These are phyloP conservation scores for Laguncularia racemosa DNA, from an alignment of 345 rosid species.

Conservation along the genomic window DNA sequence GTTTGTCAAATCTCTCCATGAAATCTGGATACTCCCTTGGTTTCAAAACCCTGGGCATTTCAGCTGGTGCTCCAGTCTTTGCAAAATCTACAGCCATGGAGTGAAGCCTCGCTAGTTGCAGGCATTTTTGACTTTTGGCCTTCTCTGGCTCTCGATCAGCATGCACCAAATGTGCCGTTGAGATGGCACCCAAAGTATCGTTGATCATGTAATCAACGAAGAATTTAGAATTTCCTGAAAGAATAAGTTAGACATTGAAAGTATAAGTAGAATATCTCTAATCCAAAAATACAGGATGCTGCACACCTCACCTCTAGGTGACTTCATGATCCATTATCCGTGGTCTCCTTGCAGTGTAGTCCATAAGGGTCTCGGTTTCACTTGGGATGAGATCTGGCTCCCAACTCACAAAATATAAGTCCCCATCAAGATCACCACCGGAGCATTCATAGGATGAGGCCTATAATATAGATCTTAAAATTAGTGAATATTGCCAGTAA, in stretches of 20 bases:
- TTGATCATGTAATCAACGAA: constrained; percentile 86
- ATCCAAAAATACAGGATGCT: neutral
- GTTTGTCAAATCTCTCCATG: constrained; percentile 65
- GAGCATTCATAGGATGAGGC: constrained; percentile 98
- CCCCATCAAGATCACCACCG: constrained; percentile 99
- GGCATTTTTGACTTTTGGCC: constrained; percentile 66
- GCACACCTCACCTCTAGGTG: constrained; percentile 53
- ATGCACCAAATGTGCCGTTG: constrained; percentile 83
- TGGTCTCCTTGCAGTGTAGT: constrained; percentile 65
- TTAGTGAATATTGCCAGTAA: constrained; percentile 7
- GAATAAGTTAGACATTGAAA: constrained; percentile 13
- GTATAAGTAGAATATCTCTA: neutral
- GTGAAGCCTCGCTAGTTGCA: constrained; percentile 76
- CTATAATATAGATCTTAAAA: constrained; percentile 23
- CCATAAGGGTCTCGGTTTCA: constrained; percentile 75
- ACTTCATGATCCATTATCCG: constrained; percentile 87
- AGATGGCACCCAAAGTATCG: constrained; percentile 83
- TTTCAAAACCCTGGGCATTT: constrained; percentile 72
- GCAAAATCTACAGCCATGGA: constrained; percentile 95
- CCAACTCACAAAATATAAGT: constrained; percentile 83
- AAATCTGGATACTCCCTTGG: constrained; percentile 88
- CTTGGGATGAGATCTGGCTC: constrained; percentile 67
- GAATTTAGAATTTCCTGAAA: constrained; percentile 72
- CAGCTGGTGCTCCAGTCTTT: constrained; percentile 88
- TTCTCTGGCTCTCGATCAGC: constrained; percentile 79